A percentile compares a stretch with the other conserved stretches of the same genome.
phyloP scores from a whole-genome alignment of 441 rosid species.

The Adansonia gregorii region DNA sequence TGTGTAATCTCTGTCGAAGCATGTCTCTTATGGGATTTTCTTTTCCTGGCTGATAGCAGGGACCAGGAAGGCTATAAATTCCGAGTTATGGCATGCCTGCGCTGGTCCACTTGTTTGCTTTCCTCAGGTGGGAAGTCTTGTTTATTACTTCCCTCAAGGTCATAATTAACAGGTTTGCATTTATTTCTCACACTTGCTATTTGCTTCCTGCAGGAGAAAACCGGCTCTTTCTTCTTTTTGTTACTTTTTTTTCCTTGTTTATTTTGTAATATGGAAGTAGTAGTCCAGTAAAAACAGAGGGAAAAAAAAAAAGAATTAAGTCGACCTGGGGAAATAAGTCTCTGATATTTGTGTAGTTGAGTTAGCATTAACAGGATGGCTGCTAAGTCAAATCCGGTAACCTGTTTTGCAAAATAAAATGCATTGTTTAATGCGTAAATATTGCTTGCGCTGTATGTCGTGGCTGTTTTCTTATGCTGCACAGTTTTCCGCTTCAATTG shows the following conservation, averaged over 20 bases:
- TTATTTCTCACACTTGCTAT: slow-evolving; percentile 26
- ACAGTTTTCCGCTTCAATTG: neutral
- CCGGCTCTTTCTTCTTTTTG: neutral
- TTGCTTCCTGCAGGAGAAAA: neutral
- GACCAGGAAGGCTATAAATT: slow-evolving; percentile 65
- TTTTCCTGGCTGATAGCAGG: slow-evolving; percentile 51
- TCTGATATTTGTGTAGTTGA: neutral
- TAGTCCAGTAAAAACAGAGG: neutral
- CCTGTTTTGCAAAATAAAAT: neutral
- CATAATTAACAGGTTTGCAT: slow-evolving; percentile 93
- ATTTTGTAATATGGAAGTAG: slow-evolving; percentile 11
- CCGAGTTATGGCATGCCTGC: slow-evolving; percentile 97
- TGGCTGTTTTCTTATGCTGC: neutral
- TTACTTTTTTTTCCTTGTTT: neutral
- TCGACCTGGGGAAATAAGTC: neutral
- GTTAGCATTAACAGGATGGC: too few relatives aligned
- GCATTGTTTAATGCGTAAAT: neutral
- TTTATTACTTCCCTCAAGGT: slow-evolving; percentile 94
- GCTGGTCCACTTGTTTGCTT: slow-evolving; percentile 96
- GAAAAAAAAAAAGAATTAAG: neutral
- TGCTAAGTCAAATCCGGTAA: neutral
- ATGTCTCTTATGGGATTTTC: slow-evolving; percentile 19
- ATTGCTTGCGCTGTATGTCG: neutral
- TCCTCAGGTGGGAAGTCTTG: slow-evolving; percentile 94
- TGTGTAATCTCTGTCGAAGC: slow-evolving; percentile 5